Conservation (phyloP, 2,329 filamentous ascomycete species). For the Scortechinia acanthostroma region DNA sequence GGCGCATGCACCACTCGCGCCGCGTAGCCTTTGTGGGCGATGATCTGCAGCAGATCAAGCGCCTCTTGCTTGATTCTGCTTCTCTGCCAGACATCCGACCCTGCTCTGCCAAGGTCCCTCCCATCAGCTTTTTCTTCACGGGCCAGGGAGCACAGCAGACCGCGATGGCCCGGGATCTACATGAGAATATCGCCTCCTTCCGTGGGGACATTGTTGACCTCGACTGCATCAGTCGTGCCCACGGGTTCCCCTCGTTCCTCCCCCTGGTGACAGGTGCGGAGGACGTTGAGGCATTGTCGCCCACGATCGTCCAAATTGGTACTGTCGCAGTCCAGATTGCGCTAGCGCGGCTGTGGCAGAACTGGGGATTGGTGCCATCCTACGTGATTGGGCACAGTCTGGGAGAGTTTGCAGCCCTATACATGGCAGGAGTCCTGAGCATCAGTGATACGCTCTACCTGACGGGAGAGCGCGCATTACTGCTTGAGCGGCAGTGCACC, state of each 20-base stretch:
- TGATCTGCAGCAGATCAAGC: too few species aligned
- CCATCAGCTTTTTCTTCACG: constrained; percentile 45
- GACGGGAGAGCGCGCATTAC: constrained; percentile 59
- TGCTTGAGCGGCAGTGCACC: constrained; percentile 59
- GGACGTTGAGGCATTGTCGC: constrained; percentile 35
- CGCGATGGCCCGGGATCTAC: constrained; percentile 41
- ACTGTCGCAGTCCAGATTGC: constrained; percentile 49
- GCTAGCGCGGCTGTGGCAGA: constrained; percentile 43
- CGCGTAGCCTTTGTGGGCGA: constrained; percentile 45
- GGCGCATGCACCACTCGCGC: constrained; percentile 52
- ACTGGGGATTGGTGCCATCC: constrained; percentile 44
- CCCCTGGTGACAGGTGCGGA: constrained; percentile 37
- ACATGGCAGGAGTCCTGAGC: constrained; percentile 65
- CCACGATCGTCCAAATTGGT: constrained; percentile 43
- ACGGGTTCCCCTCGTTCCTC: constrained; percentile 47
- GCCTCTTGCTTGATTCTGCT: too few species aligned
- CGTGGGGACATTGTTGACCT: constrained; percentile 47
- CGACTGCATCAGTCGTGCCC: constrained; percentile 34
- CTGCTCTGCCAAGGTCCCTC: constrained; percentile 29
- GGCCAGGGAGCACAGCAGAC: constrained; percentile 46
- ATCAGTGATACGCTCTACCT: constrained; percentile 67
- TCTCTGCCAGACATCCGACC: too few species aligned
- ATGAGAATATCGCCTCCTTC: constrained; percentile 35
- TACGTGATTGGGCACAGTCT: constrained; percentile 56
- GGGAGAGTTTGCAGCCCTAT: constrained; percentile 68